Base-by-base conservation (phyloP, 1,139 yeast genomes). In the Geotrichum siamense region DNA sequence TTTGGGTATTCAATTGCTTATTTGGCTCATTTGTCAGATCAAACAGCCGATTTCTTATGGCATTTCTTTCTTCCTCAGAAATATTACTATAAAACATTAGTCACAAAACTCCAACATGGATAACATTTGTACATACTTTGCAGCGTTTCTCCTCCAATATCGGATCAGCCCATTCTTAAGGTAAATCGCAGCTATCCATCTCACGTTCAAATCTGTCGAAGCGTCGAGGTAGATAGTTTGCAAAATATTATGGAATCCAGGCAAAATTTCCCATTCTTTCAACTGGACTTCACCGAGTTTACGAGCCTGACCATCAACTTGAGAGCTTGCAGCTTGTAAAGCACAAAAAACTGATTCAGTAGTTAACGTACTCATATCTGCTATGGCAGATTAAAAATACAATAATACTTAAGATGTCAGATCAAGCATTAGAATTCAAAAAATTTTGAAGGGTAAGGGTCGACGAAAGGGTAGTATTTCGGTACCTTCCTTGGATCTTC, bases 111-210 rank as follows among this genome's bases (percentile, higher is more conserved):
- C n/a, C 23, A 12, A 20, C 25, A 13, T 28, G 6, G 16, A 28
- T 5, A 28, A 8, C 15, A 10, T 8, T 5, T 10, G n/a, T 13
- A 41, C 45, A 30, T 21, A 38, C 36, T 33, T 55, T 31, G 60
- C 65, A 23, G 85, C 70, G 0, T 86, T 71, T 0, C 79, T 68
- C 47, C 96, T 69, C 97, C 97, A 89, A 56, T 78, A 78, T 55
- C 74, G 78, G 26, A 85, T 94, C 20, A 85, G 68, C 1, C 94
- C 94, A 62, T 89, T 91, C 57, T 91, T 91, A 61, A 91, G 77
- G 53, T 83, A 83, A 36, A 91, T 89, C 3, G 86, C 72, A 0
- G 96, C 89, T 34, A 89, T 67, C 94, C 95, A 86, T 56, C 97
- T 69, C 6, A 77, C 69, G 49, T 82, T 84, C 23, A 81, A 63